phyloP scores from a whole-genome alignment of 345 rosid genomes.

The Cochlearia excelsa region DNA sequence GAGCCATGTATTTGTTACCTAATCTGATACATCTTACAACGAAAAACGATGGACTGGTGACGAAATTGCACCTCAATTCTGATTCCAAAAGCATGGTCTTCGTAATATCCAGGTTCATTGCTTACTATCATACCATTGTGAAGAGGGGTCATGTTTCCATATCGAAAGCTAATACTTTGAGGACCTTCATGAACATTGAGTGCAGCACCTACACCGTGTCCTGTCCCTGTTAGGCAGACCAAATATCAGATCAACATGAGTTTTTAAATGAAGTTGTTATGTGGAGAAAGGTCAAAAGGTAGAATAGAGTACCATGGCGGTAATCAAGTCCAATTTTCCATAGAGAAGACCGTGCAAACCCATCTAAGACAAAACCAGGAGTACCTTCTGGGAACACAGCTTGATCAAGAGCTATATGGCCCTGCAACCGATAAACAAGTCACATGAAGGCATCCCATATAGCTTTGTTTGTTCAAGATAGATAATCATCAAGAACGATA shows the following conservation, averaged over 20 bases:
- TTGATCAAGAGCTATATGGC: slow-evolving; percentile 95
- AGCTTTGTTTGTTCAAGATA: slow-evolving; percentile 5
- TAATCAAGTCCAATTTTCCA: slow-evolving; percentile 98
- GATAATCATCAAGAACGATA: slow-evolving; percentile 12
- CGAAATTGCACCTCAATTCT: slow-evolving; percentile 72
- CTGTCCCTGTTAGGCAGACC: slow-evolving; percentile 63
- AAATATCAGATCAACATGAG: slow-evolving; percentile 23
- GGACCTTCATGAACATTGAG: slow-evolving; percentile 98
- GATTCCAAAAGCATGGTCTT: slow-evolving; percentile 96
- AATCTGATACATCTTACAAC: slow-evolving; percentile 6
- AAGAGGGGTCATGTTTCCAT: slow-evolving; percentile 75
- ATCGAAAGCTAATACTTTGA: slow-evolving; percentile 88
- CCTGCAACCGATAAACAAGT: slow-evolving; percentile 46
- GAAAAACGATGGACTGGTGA: slow-evolving; percentile 11
- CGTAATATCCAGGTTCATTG: slow-evolving; percentile 97
- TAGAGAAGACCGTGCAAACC: slow-evolving; percentile 84
- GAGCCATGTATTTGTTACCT: background rate
- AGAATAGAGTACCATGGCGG: slow-evolving; percentile 65
- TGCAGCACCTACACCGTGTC: slow-evolving; percentile 97
- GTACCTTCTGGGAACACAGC: slow-evolving; percentile 90
- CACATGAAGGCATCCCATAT: slow-evolving; percentile 12
- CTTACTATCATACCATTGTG: slow-evolving; percentile 93
- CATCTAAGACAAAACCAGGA: slow-evolving; percentile 92
- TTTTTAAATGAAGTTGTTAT: background rate
- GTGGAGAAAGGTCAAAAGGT: slow-evolving; percentile 8